Conservation (phyloP, 345 rosid genomes). For the Stellera chamaejasme region DNA sequence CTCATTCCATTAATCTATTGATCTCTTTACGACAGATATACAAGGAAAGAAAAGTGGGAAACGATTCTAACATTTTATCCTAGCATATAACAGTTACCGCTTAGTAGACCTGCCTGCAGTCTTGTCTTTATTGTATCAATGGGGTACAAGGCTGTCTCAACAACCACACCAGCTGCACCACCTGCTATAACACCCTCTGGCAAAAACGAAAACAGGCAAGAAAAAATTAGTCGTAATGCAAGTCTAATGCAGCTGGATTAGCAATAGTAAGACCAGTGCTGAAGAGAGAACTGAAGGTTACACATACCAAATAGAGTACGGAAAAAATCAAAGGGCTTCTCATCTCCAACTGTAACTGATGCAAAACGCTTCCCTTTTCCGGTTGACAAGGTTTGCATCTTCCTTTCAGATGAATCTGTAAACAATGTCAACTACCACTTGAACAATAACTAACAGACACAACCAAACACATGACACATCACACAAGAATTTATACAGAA, state of each 20-base stretch:
- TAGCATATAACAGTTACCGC: background rate
- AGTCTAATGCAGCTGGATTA: background rate
- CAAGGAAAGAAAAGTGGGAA: background rate
- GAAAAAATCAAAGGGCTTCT: slow-evolving; percentile 63
- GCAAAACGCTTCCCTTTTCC: slow-evolving; percentile 44
- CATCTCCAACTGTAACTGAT: slow-evolving; percentile 38
- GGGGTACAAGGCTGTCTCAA: slow-evolving; percentile 88
- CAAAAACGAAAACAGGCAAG: slow-evolving; percentile 2
- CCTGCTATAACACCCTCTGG: slow-evolving; percentile 95
- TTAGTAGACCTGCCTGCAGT: slow-evolving; percentile 65
- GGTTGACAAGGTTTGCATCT: slow-evolving; percentile 33
- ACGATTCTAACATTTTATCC: background rate
- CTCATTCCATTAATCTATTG: too few relatives aligned
- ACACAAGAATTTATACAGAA: background rate
- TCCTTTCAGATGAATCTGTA: slow-evolving; percentile 32
- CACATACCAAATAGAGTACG: slow-evolving; percentile 51
- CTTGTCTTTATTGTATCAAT: slow-evolving; percentile 92
- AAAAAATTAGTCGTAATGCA: slow-evolving; percentile 8
- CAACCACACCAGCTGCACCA: slow-evolving; percentile 94
- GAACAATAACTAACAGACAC: slow-evolving; percentile 10
- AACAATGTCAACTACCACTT: slow-evolving; percentile 20
- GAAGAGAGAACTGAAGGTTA: background rate
- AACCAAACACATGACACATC: background rate
- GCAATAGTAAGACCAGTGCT: background rate
- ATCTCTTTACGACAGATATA: background rate